Conservation (phyloP, 75 land plant genomes). For the Larix kaempferi region DNA sequence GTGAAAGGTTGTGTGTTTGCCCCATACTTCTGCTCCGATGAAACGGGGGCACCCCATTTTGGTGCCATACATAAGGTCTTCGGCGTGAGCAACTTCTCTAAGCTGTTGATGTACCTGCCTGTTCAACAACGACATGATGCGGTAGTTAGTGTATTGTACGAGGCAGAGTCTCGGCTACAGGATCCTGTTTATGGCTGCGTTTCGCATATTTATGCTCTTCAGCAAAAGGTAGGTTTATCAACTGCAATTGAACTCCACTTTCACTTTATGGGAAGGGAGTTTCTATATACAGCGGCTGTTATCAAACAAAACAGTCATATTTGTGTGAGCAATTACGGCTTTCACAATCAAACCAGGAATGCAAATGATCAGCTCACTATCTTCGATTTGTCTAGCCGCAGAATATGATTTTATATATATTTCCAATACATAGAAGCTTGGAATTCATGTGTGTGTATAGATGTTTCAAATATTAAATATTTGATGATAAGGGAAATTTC, state of each 20-base stretch:
- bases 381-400: too few relatives aligned
- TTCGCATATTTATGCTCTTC: constrained; percentile 74
- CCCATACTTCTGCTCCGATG: constrained; percentile 82
- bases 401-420: too few relatives aligned
- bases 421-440: too few relatives aligned
- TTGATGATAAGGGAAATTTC: too few relatives aligned
- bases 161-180: constrained; percentile 81
- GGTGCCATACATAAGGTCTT: constrained; percentile 92
- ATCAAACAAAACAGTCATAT: too few relatives aligned
- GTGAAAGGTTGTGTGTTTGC: constrained; percentile 78
- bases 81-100: constrained; percentile 90
- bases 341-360: too few relatives aligned
- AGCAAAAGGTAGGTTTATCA: constrained; percentile 64
- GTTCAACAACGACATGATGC: constrained; percentile 68
- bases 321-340: too few relatives aligned
- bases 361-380: too few relatives aligned
- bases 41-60: constrained; percentile 66
- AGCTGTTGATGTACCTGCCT: constrained; percentile 69
- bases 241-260: neutral
- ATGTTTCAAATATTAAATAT: neutral
- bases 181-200: constrained; percentile 97
- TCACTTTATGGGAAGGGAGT: too few relatives aligned
- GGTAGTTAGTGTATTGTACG: constrained; percentile 85
- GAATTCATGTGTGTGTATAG: neutral
- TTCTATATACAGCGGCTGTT: neutral